Evolutionary conservation across 148 eudicot species (phyloP), one percentile per base, ranked within the genome.

Genomic region (Vaccinium darrowii): DNA sequence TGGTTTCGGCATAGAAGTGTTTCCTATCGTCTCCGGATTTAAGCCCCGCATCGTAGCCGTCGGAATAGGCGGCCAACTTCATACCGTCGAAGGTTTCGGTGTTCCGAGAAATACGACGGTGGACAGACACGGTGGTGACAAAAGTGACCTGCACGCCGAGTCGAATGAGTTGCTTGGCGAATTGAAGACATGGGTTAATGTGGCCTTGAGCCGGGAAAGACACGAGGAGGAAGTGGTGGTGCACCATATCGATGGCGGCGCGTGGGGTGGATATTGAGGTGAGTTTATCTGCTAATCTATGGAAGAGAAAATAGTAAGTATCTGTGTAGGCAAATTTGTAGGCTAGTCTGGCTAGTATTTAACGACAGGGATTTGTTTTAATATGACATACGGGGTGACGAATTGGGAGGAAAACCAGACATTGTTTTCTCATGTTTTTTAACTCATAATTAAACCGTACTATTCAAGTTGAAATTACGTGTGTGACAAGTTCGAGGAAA

Each of bases 171-270:
- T 82, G 81, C 80, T 86, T 89, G 0, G 91, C 88, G 47, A 93
- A 91, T 14, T 88, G 91, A 21, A 93, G 83, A 80, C 90, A 74
- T 9, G 96, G 96, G 84, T 93, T 93, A 49, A 92, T 86, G 85
- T 88, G 91, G 65, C 96, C 92, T 75, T 91, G 96, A 0, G 89
- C 84, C 0, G 92, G 93, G 72, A 50, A 89, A 1, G 91, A 87
- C 0, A 91, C 87, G 10, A 93, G n/a, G 58, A 92, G 88, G 52
- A 80, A 18, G 50, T 39, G 71, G 21, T n/a, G 71, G 16, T 18
- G 21, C 78, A 18, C 78, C 78, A 74, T 74, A 13, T 14, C 11
- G 33, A 25, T 14, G 74, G 69, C 69, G 13, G 69, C 25, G 12
- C n/a, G 27, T 21, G 67, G 67, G 25, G 10, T 4, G 25, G 11